Evolutionary conservation across 768 basidiomycete species (phyloP).

Genomic region (Grammothele lineata): DNA sequence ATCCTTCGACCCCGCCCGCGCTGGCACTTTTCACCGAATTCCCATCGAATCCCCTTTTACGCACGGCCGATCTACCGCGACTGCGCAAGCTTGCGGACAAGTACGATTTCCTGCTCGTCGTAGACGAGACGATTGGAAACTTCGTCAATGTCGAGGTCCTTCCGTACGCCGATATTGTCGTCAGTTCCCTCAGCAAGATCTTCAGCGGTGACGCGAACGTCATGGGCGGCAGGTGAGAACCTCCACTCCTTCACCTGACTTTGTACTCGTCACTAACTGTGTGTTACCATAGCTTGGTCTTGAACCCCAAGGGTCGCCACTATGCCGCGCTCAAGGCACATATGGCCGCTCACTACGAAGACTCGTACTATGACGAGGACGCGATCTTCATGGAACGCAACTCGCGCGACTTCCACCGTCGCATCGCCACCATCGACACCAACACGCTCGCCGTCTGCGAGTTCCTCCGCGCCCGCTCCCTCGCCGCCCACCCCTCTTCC

Average conservation of each 20-base stretch:
- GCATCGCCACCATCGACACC: conserved; percentile 70
- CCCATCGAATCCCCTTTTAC: conserved; percentile 91
- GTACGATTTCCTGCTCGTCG: conserved; percentile 80
- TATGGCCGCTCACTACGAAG: conserved; percentile 64
- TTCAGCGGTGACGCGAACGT: conserved; percentile 95
- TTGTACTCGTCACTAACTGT: too few species aligned
- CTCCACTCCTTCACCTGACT: not conserved
- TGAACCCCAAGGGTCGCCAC: conserved; percentile 75
- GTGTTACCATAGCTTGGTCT: conserved; percentile 65
- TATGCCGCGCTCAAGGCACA: conserved; percentile 63
- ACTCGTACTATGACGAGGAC: conserved; percentile 86
- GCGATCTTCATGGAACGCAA: conserved; percentile 98
- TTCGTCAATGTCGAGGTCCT: conserved; percentile 91
- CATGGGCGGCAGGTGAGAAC: conserved; percentile 97
- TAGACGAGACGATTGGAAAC: conserved; percentile 95
- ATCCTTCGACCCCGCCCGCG: conserved; percentile 53
- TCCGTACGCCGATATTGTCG: conserved; percentile 83
- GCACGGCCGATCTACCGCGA: conserved; percentile 73
- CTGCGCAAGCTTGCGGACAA: conserved; percentile 80
- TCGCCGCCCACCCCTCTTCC: conserved; percentile 20
- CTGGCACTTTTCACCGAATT: conserved; percentile 89
- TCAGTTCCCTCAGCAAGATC: conserved; percentile 88
- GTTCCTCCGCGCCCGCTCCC: conserved; percentile 60
- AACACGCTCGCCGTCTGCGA: conserved; percentile 85
- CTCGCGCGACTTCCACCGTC: conserved; percentile 83